Percentiles rank a stretch among this genome's conserved stretches.
Conservation (phyloP, 768 basidiomycete species). For the Leccinum pellstonianum region DNA sequence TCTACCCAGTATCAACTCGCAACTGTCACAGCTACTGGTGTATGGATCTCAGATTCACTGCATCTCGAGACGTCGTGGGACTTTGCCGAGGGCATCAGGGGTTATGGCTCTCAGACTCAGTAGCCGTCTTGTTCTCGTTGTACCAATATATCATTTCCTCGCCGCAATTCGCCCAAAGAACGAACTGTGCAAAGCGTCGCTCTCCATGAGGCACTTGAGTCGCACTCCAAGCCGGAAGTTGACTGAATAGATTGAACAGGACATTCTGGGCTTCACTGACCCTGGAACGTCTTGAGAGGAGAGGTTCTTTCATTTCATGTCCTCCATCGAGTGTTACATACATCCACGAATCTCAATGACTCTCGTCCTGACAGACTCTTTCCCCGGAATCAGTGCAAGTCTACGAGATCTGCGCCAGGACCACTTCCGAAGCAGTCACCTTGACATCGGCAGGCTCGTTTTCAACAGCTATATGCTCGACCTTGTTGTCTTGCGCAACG, state of each 20-base stretch:
- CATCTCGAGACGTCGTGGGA: slow-evolving; percentile 79
- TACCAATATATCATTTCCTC: slow-evolving; percentile 7
- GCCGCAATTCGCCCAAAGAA: not conserved
- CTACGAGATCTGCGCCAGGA: slow-evolving; percentile 38
- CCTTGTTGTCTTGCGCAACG: slow-evolving; percentile 56
- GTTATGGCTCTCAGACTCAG: slow-evolving; percentile 82
- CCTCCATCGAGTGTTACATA: no score
- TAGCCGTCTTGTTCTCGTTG: not conserved
- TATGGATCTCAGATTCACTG: slow-evolving; percentile 75
- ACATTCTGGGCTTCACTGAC: no score
- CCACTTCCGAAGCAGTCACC: slow-evolving; percentile 49
- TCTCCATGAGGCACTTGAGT: no score
- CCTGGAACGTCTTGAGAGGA: no score
- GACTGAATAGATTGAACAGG: no score
- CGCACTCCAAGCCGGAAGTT: no score
- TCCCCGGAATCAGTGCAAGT: no score
- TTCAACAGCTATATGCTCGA: slow-evolving; percentile 54
- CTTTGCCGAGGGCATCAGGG: slow-evolving; percentile 90
- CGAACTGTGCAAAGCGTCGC: not conserved
- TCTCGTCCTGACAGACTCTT: not conserved
- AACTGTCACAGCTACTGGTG: slow-evolving; percentile 74
- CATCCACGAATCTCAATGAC: no score
- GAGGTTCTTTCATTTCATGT: no score
- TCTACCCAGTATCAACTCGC: slow-evolving; percentile 89
- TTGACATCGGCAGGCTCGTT: slow-evolving; percentile 44